Base-by-base conservation (phyloP, 2,329 filamentous ascomycete genomes). In the Talaromyces pinophilus region DNA sequence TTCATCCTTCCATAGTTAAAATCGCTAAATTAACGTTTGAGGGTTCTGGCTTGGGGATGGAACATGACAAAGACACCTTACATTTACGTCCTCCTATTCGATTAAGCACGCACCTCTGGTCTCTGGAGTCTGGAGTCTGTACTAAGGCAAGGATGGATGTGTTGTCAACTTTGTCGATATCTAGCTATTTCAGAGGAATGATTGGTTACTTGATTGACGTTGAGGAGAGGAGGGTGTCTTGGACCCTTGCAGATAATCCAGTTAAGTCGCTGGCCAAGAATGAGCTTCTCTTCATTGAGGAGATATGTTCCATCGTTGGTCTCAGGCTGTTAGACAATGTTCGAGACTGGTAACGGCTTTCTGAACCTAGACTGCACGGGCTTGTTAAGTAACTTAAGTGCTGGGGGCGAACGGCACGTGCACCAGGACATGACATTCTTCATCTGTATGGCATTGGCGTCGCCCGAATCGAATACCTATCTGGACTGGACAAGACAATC, bases 1-100 rank as follows among this genome's bases (percentile, higher is more conserved):
- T 57, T 57, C 54, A 57, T 57, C 54, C 54, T 57, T 57, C 54
- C 54, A 22, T 38, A 25, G 54, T 15, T 57, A 25, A 15, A 30
- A 33, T 33, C 28, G 28, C 19, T 57, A 17, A 15, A 15, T 57
- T 22, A 38, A 13, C n/a, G 30, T 57, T 57, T 57, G n/a, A 15
- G 54, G 30, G n/a, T 22, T 33, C 19, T 22, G n/a, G 11, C 33
- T 40, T 15, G 11, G n/a, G 33, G 54, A 57, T 57, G 54, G 33
- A 38, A 57, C 54, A 38, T 57, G 30, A 38, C n/a, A 33, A 57
- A 25, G 33, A 38, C 54, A 54, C 50, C 50, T 33, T 54, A 54
- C 50, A 54, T 30, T 17, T 33, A 17, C 50, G 50, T 19, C 25
- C 17, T 54, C 25, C 50, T 54, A 54, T 54, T 33, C 28, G 50